Percentiles rank a stretch among this genome's conserved stretches.
Conservation (phyloP, 495 filamentous ascomycete genomes). For the Talaromyces adpressus region DNA sequence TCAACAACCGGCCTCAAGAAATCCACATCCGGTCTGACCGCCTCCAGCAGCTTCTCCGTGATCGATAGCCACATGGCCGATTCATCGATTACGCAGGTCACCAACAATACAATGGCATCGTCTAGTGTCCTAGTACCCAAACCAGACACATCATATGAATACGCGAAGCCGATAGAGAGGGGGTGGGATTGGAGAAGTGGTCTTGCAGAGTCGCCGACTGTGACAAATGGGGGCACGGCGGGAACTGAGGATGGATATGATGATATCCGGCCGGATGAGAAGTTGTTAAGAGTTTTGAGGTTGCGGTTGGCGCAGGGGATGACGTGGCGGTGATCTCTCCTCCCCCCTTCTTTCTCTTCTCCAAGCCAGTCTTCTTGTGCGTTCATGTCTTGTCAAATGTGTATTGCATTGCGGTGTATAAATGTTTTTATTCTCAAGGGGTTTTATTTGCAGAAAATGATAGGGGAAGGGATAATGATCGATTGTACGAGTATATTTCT, state of each 20-base stretch:
- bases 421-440: background rate
- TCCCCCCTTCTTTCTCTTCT: background rate
- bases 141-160: conserved; percentile 23
- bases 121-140: conserved; percentile 45
- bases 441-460: background rate
- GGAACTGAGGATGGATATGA: background rate
- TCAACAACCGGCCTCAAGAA: conserved; percentile 45
- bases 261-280: background rate
- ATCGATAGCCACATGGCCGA: conserved; percentile 67
- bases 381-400: background rate
- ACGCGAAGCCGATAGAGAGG: conserved; percentile 30
- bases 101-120: conserved; percentile 20
- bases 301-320: conserved; percentile 63
- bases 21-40: conserved; percentile 49
- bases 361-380: background rate
- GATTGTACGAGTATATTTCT: background rate
- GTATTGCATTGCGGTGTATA: background rate
- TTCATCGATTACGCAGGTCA: conserved; percentile 10
- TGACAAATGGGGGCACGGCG: conserved; percentile 30
- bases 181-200: conserved; percentile 84
- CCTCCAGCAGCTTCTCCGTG: conserved; percentile 53
- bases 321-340: conserved; percentile 11
- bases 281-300: conserved; percentile 61
- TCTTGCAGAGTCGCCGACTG: conserved; percentile 48
- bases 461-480: background rate